A percentile compares a stretch with the other conserved stretches of the same genome.
These are phyloP conservation scores for Sparassis latifolia DNA, from an alignment of 1,284 basidiomycete genomes.

Conservation along the genomic window DNA sequence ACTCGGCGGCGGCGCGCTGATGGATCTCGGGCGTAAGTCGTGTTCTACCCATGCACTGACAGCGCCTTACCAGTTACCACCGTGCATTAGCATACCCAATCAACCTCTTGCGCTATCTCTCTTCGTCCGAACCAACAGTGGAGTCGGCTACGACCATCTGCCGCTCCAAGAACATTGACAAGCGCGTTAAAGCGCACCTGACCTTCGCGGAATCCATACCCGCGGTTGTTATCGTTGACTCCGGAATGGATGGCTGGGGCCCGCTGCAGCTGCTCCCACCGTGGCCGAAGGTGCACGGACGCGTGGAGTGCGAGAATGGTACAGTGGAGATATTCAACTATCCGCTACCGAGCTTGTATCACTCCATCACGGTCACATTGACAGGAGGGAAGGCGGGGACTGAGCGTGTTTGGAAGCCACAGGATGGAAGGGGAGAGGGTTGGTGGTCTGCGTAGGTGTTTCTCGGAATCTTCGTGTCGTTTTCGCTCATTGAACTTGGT, in stretches of 20 bases:
- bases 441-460: constrained; percentile 40
- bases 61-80: neutral
- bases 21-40: constrained; percentile 59
- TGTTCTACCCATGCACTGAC: neutral
- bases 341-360: constrained; percentile 28
- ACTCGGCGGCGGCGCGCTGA: constrained; percentile 60
- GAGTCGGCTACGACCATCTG: constrained; percentile 25
- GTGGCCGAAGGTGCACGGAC: constrained; percentile 20
- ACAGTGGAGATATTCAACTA: constrained; percentile 34
- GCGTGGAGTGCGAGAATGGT: constrained; percentile 34
- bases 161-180: constrained; percentile 4
- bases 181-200: constrained; percentile 1
- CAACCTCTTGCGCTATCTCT: constrained; percentile 35
- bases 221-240: constrained; percentile 28
- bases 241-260: constrained; percentile 22
- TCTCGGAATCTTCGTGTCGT: neutral
- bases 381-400: constrained; percentile 24
- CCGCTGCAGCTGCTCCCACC: constrained; percentile 23
- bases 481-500: too few species aligned
- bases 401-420: constrained; percentile 38
- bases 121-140: constrained; percentile 30
- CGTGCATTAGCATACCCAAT: constrained; percentile 37
- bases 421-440: constrained; percentile 42
- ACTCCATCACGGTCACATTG: constrained; percentile 35
- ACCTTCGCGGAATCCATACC: constrained; percentile 1